Percentiles rank a stretch among this genome's conserved stretches.
phyloP scores from a whole-genome alignment of 202 grass and related monocot species.

The Schoenoplectus triqueter region DNA sequence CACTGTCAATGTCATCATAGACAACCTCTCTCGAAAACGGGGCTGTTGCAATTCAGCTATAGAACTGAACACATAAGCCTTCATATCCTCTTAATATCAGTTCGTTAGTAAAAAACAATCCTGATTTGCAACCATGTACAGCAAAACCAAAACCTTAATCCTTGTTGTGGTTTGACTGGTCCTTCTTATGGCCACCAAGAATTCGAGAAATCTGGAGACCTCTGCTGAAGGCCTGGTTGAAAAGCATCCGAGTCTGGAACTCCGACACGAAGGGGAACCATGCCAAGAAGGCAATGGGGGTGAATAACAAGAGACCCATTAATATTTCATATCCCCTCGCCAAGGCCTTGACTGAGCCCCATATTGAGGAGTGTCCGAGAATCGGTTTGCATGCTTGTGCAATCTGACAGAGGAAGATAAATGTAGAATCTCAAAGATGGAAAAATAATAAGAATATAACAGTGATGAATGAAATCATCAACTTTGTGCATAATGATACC shows the following conservation, averaged over 20 bases:
- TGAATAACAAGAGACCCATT: conserved; percentile 80
- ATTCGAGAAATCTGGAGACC: conserved; percentile 91
- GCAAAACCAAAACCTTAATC: conserved; percentile 45
- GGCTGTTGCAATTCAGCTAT: not conserved
- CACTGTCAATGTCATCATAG: too few relatives aligned
- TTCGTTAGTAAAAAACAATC: not conserved
- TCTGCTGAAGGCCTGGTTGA: conserved; percentile 96
- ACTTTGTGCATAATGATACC: conserved; percentile 45
- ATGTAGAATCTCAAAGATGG: not conserved
- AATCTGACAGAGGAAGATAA: conserved; percentile 50
- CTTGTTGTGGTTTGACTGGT: conserved; percentile 61
- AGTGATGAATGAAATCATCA: not conserved
- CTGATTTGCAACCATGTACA: conserved; percentile 23
- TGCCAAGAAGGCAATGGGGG: conserved; percentile 72
- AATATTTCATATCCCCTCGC: conserved; percentile 81
- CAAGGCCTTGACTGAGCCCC: conserved; percentile 83
- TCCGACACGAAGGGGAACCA: conserved; percentile 95
- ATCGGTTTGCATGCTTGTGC: conserved; percentile 68
- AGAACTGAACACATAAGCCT: not conserved
- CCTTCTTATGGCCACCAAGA: conserved; percentile 86
- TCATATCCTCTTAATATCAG: not conserved
- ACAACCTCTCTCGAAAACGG: not conserved
- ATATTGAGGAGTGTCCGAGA: conserved; percentile 49
- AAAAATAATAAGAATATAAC: not conserved
- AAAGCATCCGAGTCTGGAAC: conserved; percentile 90